Base-by-base conservation (phyloP, 495 filamentous ascomycete species). In the Penicillium robsamsonii region DNA sequence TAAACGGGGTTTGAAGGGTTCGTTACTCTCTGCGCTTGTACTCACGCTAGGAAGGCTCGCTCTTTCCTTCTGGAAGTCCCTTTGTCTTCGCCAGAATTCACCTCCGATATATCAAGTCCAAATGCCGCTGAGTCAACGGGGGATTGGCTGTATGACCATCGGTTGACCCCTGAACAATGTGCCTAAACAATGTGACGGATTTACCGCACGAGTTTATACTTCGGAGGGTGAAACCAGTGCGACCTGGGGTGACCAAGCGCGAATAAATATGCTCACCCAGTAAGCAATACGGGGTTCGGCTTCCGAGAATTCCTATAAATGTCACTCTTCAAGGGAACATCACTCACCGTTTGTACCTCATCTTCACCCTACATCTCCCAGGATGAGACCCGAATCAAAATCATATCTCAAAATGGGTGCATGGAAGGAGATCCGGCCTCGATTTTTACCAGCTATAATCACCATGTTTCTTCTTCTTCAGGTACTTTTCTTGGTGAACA, bases 401-500 rank as follows among this genome's bases (percentile, higher is more conserved):
- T 12, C 13, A 12, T 8, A 30, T 6, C 31, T 25, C 5, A 53
- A 24, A 27, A 53, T 35, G 50, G 12, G 25, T 9, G 40, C 29
- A 22, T 53, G 40, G 27, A 25, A 11, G 5, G 18, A 33, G 20
- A 44, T 53, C 18, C 29, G 41, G 13, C n/a, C 50, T 12, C 40
- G 12, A 6, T 33, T 45, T 13, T 18, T 53, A 17, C 40, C 40
- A 1, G 50, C 50, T 11, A 20, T 53, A 6, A 35, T 45, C 2
- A 24, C 30, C 3, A 53, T 44, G 41, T 45, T 44, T 17, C 5
- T 53, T 4, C 27, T 53, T 1, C 40, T 53, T 9, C 50, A 43
- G 41, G 29, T 45, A 3, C 30, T 53, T 11, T 44, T 53, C 25
- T 13, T 53, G 8, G 40, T 12, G 40, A 53, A 53, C 17, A 53